Evolutionary conservation across 1,284 basidiomycete genomes (phyloP), one percentile per base, ranked within the genome.

Genomic region (Trichosporon faecale): DNA sequence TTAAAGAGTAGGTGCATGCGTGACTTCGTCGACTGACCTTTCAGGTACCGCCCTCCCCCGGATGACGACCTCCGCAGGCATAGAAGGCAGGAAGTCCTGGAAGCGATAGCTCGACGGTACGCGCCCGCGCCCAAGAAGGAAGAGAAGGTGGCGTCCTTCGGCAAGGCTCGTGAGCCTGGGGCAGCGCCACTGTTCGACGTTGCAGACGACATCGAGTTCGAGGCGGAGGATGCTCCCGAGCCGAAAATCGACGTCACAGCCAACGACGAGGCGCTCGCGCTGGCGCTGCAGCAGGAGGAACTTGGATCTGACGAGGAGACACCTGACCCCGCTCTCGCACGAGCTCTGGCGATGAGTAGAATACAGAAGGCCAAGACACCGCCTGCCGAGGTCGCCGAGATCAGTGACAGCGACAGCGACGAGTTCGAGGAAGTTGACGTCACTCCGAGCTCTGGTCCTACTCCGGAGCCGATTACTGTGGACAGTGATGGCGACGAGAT

Each of bases 11-110:
- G 18, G 71, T 70, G 11, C 4, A 6, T 7, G 5, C 3, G 8
- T 9, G 18, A 0, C 18, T 2, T 7, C 3, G 23, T 4, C 8
- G 8, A 16, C 71, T 69, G 44, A 72, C 57, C 6, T 2, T 1
- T 2, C 16, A 71, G 70, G 25, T 14, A 23, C 35, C 68, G 68
- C n/a, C 52, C 75, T 1, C 66, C 73, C 0, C 70, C 77, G 23
- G 91, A 93, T 79, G 84, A 88, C 3, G 91, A 94, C 76, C 82
- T 93, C 67, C 86, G 88, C 23, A 87, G 89, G 74, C 88, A 89
- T 77, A 89, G 88, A 70, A 86, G 88, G 33, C 86, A 86, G 63
- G 88, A 90, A 83, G 89, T 91, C 0, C 83, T 94, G 18, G 84
- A 88, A 29, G 90, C 89, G 1, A 87, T 92, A 40, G 86, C 86